phyloP scores from a whole-genome alignment of 2,329 filamentous ascomycete genomes.

The Aspergillus amoenus region DNA sequence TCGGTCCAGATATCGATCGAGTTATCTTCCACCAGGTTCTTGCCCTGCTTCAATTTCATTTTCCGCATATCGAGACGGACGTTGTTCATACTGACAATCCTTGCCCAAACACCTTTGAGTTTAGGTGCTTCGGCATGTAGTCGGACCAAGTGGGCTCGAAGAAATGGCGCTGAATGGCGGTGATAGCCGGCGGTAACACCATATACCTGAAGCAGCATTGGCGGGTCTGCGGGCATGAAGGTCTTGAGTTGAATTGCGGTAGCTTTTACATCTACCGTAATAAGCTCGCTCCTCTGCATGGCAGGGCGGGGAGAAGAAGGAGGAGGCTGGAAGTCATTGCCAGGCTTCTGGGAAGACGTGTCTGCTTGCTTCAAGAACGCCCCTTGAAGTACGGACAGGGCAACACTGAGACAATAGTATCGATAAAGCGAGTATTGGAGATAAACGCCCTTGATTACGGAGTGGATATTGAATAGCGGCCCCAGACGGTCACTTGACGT shows the following conservation, averaged over 20 bases:
- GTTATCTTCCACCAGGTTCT: constrained; percentile 67
- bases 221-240: constrained; percentile 83
- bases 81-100: constrained; percentile 79
- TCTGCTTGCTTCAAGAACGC: constrained; percentile 53
- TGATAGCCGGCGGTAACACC: constrained; percentile 79
- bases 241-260: constrained; percentile 84
- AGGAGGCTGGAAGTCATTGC: constrained; percentile 21
- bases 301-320: constrained; percentile 28
- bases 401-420: constrained; percentile 85
- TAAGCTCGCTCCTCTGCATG: constrained; percentile 57
- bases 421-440: constrained; percentile 91
- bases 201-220: constrained; percentile 86
- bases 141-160: constrained; percentile 74
- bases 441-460: constrained; percentile 73
- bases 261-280: constrained; percentile 79
- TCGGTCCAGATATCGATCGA: constrained; percentile 83
- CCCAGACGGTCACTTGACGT: constrained; percentile 85
- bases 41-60: constrained; percentile 66
- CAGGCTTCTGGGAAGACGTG: constrained; percentile 11
- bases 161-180: constrained; percentile 81
- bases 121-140: constrained; percentile 85
- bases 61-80: constrained; percentile 78
- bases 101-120: constrained; percentile 80
- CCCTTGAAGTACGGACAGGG: constrained; percentile 69
- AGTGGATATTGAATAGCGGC: constrained; percentile 82